Evolutionary conservation across 2,329 filamentous ascomycete genomes (phyloP).

Genomic region (Pseudogymnoascus sp.): DNA sequence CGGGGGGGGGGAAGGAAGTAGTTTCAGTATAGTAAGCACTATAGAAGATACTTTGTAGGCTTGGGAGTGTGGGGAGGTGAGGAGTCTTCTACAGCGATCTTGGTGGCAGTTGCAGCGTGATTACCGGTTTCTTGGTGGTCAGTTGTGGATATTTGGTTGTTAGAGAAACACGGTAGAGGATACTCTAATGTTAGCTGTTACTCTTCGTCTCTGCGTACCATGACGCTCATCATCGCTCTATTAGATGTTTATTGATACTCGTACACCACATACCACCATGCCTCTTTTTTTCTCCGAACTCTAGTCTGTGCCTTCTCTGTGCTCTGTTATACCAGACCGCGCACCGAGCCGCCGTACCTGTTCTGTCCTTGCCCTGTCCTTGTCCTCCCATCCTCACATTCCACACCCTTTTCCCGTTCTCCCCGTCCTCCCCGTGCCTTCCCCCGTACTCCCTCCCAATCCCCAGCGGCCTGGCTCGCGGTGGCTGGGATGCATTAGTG

Average conservation of each 20-base stretch:
- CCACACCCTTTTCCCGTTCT: neutral
- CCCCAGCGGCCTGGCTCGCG: neutral
- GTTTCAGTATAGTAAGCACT: neutral
- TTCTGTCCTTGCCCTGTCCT: neutral
- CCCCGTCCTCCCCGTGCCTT: neutral
- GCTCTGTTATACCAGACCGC: neutral
- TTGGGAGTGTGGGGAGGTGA: neutral
- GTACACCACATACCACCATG: neutral
- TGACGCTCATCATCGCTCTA: neutral
- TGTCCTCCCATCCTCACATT: neutral
- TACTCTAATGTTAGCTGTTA: conserved; percentile 4
- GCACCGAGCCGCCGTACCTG: neutral
- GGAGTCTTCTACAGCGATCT: neutral
- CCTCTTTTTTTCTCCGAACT: neutral
- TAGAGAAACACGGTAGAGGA: too few relatives aligned
- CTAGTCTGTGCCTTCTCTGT: neutral
- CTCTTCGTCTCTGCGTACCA: conserved; percentile 2
- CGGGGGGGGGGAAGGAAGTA: neutral
- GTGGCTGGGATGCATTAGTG: conserved; percentile 9
- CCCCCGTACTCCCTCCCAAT: neutral
- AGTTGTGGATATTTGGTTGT: neutral
- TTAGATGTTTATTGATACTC: neutral
- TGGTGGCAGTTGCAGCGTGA: neutral
- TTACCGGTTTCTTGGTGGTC: neutral
- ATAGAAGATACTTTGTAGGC: neutral